Evolutionary conservation across 805 yeast genomes (phyloP).

Genomic region (Komagataella mondaviorum): DNA sequence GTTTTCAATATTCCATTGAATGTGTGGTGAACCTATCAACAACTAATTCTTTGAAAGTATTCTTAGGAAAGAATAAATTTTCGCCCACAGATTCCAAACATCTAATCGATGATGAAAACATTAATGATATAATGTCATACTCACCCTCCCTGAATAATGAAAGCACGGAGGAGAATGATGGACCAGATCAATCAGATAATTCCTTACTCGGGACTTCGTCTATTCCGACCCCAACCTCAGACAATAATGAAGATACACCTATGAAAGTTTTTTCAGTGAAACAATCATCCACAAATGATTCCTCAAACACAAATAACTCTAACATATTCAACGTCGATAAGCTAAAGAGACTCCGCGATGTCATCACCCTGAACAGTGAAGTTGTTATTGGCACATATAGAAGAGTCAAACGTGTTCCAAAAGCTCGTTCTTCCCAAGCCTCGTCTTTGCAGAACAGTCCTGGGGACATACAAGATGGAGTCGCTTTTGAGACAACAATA

Average conservation of each 20-base stretch:
- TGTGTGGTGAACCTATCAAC: constrained; percentile 72
- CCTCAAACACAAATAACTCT: constrained; percentile 1
- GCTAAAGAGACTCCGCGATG: constrained; percentile 62
- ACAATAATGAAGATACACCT: neutral
- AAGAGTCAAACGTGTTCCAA: constrained; percentile 17
- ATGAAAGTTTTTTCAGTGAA: neutral
- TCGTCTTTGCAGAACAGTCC: neutral
- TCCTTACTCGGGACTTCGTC: neutral
- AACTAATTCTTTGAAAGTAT: constrained; percentile 12
- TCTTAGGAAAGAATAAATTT: neutral
- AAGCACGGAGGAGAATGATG: neutral
- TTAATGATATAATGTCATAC: constrained; percentile 1
- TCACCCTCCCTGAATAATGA: neutral
- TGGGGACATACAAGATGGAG: constrained; percentile 5
- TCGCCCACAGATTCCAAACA: neutral
- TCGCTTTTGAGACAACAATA: constrained; percentile 6
- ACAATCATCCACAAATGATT: constrained; percentile 2
- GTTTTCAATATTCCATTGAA: constrained; percentile 78
- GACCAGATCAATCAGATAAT: neutral
- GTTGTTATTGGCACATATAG: constrained; percentile 72
- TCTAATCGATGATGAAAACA: constrained; percentile 3
- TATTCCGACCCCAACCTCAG: neutral
- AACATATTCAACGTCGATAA: constrained; percentile 67
- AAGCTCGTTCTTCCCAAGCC: constrained; percentile 4
- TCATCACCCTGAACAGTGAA: constrained; percentile 70